Conservation (phyloP, 768 basidiomycete genomes). For the Macrolepiota dolichaula region DNA sequence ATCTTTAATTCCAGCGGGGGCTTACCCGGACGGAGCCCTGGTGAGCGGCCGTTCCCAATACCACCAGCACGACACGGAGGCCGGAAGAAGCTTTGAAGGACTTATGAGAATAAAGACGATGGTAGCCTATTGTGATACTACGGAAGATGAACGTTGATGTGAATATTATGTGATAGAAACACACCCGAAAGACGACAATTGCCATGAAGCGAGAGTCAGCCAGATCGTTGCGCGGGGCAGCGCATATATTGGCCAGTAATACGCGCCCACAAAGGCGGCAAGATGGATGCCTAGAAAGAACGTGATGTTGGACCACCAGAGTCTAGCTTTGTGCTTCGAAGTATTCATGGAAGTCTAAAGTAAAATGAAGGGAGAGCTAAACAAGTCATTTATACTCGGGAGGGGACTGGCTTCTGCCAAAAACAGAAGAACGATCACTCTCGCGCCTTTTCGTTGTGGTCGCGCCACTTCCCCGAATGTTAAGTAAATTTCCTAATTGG, state of each 20-base stretch:
- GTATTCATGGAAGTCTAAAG: background rate
- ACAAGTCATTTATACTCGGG: background rate
- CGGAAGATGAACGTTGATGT: background rate
- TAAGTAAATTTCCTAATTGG: background rate
- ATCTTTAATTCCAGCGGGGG: background rate
- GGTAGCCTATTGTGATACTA: slow-evolving; percentile 76
- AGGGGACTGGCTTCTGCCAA: background rate
- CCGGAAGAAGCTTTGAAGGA: slow-evolving; percentile 57
- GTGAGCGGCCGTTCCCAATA: slow-evolving; percentile 69
- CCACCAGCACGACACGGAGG: slow-evolving; percentile 56
- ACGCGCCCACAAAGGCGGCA: slow-evolving; percentile 50
- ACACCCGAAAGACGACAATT: slow-evolving; percentile 68
- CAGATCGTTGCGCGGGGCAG: slow-evolving; percentile 44
- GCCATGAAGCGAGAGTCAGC: slow-evolving; percentile 61
- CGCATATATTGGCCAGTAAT: slow-evolving; percentile 42
- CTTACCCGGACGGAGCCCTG: slow-evolving; percentile 77
- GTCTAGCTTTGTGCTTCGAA: slow-evolving; percentile 20
- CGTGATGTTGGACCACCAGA: slow-evolving; percentile 64
- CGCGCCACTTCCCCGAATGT: background rate
- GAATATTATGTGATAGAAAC: slow-evolving; percentile 17
- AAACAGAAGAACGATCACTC: background rate
- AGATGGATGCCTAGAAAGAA: slow-evolving; percentile 59
- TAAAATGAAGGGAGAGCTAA: background rate
- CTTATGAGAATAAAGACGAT: slow-evolving; percentile 75
- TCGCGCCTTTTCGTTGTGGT: background rate